A percentile compares a stretch with the other conserved stretches of the same genome.
phyloP scores from a whole-genome alignment of 2,329 filamentous ascomycete species.

The Escovopsis weberi region DNA sequence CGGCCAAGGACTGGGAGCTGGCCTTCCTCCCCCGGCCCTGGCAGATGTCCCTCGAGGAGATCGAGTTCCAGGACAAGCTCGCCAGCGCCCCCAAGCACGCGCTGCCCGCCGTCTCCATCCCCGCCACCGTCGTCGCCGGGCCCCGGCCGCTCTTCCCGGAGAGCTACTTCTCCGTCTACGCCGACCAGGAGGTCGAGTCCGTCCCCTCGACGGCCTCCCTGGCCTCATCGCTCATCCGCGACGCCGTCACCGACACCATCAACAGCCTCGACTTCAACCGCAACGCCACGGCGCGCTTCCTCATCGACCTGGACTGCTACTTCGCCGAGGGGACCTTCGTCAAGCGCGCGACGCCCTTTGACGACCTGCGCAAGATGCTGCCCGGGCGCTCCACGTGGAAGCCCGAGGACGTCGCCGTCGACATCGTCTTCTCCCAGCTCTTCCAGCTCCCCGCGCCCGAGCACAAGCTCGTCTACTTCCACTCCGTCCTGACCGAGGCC shows the following conservation, averaged over 20 bases:
- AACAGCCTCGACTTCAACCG: slow-evolving; percentile 91
- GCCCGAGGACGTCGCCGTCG: slow-evolving; percentile 92
- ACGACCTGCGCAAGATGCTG: slow-evolving; percentile 62
- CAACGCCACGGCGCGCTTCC: slow-evolving; percentile 67
- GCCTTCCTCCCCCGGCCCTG: slow-evolving; percentile 53
- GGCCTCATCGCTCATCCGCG: slow-evolving; percentile 69
- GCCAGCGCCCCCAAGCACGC: slow-evolving; percentile 54
- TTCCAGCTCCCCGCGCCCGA: slow-evolving; percentile 76
- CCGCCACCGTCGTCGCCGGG: slow-evolving; percentile 60
- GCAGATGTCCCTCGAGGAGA: slow-evolving; percentile 46
- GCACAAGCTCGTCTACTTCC: slow-evolving; percentile 94
- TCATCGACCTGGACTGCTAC: slow-evolving; percentile 92
- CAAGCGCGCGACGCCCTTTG: slow-evolving; percentile 84
- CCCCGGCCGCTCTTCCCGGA: slow-evolving; percentile 74
- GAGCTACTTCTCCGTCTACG: slow-evolving; percentile 85
- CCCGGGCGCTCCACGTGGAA: slow-evolving; percentile 71
- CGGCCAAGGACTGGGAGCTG: slow-evolving; percentile 60
- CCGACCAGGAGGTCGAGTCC: slow-evolving; percentile 73
- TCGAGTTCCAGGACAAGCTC: slow-evolving; percentile 44
- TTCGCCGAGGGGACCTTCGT: slow-evolving; percentile 84
- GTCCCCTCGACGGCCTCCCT: slow-evolving; percentile 67
- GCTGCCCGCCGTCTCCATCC: slow-evolving; percentile 63
- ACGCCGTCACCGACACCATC: slow-evolving; percentile 80
- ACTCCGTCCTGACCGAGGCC: slow-evolving; percentile 83
- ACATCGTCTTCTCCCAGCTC: slow-evolving; percentile 91